Evolutionary conservation across 169 alveolate species (phyloP).

Genomic region (Cryptosporidium sp.): DNA sequence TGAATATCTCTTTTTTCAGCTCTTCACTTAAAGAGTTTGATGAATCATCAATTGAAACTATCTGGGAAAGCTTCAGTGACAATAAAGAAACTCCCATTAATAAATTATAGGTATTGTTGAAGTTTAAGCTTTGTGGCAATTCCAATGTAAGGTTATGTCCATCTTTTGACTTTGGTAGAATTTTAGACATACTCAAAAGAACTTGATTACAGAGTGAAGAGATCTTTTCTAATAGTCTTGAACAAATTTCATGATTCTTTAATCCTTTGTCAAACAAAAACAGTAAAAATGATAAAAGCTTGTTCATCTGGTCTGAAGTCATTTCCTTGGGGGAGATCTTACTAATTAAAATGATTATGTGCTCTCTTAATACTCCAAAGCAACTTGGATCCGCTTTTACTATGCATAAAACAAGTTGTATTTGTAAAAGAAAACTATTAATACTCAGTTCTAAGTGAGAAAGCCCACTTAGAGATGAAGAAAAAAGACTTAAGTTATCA

Average conservation of each 20-base stretch:
- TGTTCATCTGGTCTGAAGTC: neutral
- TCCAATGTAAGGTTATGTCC: neutral
- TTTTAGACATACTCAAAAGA: neutral
- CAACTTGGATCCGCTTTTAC: neutral
- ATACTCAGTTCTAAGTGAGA: neutral
- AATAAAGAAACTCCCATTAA: constrained; percentile 20
- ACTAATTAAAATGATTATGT: neutral
- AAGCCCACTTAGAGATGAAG: neutral
- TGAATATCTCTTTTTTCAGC: neutral
- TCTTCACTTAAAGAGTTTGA: neutral
- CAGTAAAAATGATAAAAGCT: neutral
- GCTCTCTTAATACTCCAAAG: neutral
- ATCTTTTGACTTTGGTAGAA: neutral
- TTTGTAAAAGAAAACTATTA: neutral
- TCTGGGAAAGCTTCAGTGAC: neutral
- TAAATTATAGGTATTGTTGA: neutral
- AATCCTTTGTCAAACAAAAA: neutral
- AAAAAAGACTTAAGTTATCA: neutral
- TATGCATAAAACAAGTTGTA: neutral
- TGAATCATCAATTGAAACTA: neutral
- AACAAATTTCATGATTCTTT: neutral
- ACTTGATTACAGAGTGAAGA: neutral
- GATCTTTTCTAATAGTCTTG: neutral
- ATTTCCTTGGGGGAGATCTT: neutral
- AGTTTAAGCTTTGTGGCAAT: neutral